These are phyloP conservation scores for Allantophomopsis lycopodina DNA, from an alignment of 2,329 filamentous ascomycete genomes.

Conservation along the genomic window DNA sequence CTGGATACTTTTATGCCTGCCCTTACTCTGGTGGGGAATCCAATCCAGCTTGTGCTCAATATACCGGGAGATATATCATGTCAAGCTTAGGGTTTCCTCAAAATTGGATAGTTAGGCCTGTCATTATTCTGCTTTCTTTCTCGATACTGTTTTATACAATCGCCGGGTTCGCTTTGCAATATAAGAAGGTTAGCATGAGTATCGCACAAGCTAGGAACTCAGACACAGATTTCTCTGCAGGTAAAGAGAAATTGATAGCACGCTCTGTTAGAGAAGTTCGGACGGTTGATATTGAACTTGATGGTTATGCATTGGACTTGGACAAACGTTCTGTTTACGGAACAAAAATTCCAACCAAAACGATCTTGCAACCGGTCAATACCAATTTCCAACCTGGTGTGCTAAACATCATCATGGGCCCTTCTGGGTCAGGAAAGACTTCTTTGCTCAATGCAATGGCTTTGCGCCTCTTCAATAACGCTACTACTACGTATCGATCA, in stretches of 20 bases:
- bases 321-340: conserved; percentile 43
- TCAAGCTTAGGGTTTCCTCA: conserved; percentile 51
- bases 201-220: conserved; percentile 45
- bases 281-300: conserved; percentile 49
- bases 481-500: conserved; percentile 46
- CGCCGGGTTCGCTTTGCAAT: conserved; percentile 47
- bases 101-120: conserved; percentile 54
- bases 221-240: conserved; percentile 49
- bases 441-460: conserved; percentile 64
- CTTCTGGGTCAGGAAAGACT: conserved; percentile 66
- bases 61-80: conserved; percentile 58
- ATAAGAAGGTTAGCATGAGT: conserved; percentile 53
- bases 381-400: conserved; percentile 53
- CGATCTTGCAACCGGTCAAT: conserved; percentile 53
- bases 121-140: conserved; percentile 48
- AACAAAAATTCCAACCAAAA: conserved; percentile 35
- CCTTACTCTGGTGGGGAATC: conserved; percentile 45
- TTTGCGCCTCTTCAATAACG: conserved; percentile 44
- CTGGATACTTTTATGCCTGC: conserved; percentile 58
- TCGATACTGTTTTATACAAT: conserved; percentile 46
- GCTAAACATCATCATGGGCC: conserved; percentile 69
- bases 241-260: conserved; percentile 54
- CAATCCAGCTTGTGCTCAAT: conserved; percentile 53
- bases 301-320: conserved; percentile 48
- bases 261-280: conserved; percentile 38